Percentiles rank a stretch among this genome's conserved stretches.
These are phyloP conservation scores for Parastagonospora avenae DNA, from an alignment of 2,329 filamentous ascomycete genomes.

Conservation along the genomic window DNA sequence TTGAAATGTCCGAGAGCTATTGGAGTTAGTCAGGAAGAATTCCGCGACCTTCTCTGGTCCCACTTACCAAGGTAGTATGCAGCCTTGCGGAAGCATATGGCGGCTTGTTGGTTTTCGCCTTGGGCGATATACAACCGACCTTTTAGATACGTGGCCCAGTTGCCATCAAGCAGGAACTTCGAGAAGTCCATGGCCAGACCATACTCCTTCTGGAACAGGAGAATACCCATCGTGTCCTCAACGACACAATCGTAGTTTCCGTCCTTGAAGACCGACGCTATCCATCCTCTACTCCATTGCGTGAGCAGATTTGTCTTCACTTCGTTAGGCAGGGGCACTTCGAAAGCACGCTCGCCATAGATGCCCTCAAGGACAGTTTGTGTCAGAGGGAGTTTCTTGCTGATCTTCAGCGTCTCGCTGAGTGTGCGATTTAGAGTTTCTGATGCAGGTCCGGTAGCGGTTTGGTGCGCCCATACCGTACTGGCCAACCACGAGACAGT, in stretches of 20 bases:
- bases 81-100: constrained; percentile 78
- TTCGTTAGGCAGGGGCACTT: constrained; percentile 32
- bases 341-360: constrained; percentile 38
- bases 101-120: constrained; percentile 74
- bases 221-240: constrained; percentile 51
- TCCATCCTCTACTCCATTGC: constrained; percentile 55
- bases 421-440: constrained; percentile 29
- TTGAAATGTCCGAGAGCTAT: constrained; percentile 43
- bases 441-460: constrained; percentile 34
- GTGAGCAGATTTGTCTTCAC: constrained; percentile 45
- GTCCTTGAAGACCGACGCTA: constrained; percentile 46
- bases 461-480: constrained; percentile 40
- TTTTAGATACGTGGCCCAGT: constrained; percentile 77
- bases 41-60: too few species aligned
- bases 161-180: constrained; percentile 63
- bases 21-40: constrained; percentile 18
- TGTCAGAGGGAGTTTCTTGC: constrained; percentile 37
- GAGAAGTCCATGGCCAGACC: constrained; percentile 67
- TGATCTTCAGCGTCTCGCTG: constrained; percentile 29
- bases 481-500: constrained; percentile 44
- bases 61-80: constrained; percentile 78
- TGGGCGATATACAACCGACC: constrained; percentile 77
- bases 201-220: constrained; percentile 51
- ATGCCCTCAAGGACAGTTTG: constrained; percentile 46
- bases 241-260: constrained; percentile 44